These are phyloP conservation scores for Lactifluus hygrophoroides DNA, from an alignment of 768 basidiomycete genomes.

Conservation along the genomic window DNA sequence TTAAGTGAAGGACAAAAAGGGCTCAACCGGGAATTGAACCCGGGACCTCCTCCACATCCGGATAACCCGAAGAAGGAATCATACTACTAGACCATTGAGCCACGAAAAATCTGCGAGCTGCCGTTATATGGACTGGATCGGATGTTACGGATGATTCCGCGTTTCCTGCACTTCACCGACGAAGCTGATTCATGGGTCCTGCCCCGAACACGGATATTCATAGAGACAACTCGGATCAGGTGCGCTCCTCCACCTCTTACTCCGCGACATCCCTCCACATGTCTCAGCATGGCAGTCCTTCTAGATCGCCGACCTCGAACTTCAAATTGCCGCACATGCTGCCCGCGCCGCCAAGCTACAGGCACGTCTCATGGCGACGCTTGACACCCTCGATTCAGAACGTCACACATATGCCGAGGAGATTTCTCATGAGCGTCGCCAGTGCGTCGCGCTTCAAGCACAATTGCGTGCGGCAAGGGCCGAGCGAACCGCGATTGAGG, in stretches of 20 bases:
- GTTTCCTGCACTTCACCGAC: too few relatives aligned
- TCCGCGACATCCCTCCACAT: neutral
- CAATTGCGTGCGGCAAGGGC: conserved; percentile 26
- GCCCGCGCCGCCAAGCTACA: conserved; percentile 37
- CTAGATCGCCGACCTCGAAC: conserved; percentile 25
- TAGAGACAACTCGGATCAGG: neutral
- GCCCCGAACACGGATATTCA: neutral
- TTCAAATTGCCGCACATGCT: conserved; percentile 29
- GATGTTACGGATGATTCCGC: neutral
- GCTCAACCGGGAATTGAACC: conserved; percentile 36
- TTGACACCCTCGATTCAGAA: conserved; percentile 42
- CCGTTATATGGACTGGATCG: too few relatives aligned
- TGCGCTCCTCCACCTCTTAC: conserved; percentile 1
- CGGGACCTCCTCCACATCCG: conserved; percentile 31
- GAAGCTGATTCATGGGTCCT: conserved; percentile 5
- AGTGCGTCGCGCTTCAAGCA: conserved; percentile 30
- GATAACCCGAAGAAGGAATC: conserved; percentile 29
- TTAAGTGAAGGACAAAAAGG: conserved; percentile 19
- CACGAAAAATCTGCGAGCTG: too few relatives aligned
- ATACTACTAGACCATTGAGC: conserved; percentile 31
- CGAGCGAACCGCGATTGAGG: conserved; percentile 31
- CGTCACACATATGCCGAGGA: conserved; percentile 35
- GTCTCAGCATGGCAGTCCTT: conserved; percentile 13
- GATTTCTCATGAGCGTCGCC: conserved; percentile 28
- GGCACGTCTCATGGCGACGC: conserved; percentile 38